A percentile compares a stretch with the other conserved stretches of the same genome.
Conservation (phyloP, 2,329 filamentous ascomycete species). For the Diaporthe destruens region DNA sequence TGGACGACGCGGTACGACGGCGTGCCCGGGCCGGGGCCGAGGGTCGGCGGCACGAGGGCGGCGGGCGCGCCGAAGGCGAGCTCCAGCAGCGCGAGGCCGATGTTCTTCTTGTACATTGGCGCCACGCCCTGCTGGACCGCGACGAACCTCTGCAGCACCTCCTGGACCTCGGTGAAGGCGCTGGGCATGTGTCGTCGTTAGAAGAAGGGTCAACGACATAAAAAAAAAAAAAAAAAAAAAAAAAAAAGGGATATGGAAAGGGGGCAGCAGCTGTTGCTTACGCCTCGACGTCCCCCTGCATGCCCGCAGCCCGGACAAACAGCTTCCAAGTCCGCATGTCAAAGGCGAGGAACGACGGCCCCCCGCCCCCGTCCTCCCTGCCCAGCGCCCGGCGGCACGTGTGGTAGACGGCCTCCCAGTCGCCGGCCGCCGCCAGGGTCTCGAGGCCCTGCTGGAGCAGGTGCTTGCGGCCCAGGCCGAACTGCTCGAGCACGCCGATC, state of each 20-base stretch:
- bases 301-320: slow-evolving; percentile 50
- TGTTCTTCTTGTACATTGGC: slow-evolving; percentile 53
- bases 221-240: no score
- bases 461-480: slow-evolving; percentile 61
- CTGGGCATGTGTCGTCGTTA: slow-evolving; percentile 41
- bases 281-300: slow-evolving; percentile 46
- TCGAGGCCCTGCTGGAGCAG: slow-evolving; percentile 57
- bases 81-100: slow-evolving; percentile 51
- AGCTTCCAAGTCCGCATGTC: slow-evolving; percentile 55
- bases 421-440: slow-evolving; percentile 53
- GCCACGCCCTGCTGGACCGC: slow-evolving; percentile 46
- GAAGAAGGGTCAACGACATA: no score
- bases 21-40: slow-evolving; percentile 27
- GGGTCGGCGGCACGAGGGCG: slow-evolving; percentile 40
- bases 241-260: no score
- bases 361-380: slow-evolving; percentile 52
- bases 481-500: slow-evolving; percentile 59
- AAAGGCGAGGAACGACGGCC: slow-evolving; percentile 58
- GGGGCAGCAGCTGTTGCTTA: slow-evolving; percentile 37
- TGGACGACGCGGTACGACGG: slow-evolving; percentile 49
- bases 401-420: slow-evolving; percentile 59
- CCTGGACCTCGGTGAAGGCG: slow-evolving; percentile 48
- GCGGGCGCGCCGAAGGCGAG: slow-evolving; percentile 48
- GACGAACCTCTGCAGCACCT: slow-evolving; percentile 47
- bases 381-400: slow-evolving; percentile 60